Evolutionary conservation across 202 grass and related monocot species (phyloP), one percentile per base, ranked within the genome.

Genomic region (Setaria italica): DNA sequence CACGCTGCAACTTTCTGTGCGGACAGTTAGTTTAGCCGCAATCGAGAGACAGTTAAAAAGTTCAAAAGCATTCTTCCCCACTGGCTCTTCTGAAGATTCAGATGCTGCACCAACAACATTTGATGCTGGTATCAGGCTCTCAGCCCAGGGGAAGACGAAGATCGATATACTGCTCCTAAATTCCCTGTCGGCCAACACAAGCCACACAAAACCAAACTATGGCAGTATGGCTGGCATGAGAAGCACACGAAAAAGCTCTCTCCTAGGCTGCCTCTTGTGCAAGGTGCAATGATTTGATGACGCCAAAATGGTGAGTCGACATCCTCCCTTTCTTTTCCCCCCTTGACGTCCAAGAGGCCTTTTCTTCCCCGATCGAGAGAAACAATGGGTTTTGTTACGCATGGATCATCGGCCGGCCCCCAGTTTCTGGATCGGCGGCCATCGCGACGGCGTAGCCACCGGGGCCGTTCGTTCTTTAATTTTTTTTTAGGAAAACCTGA

Each of bases 251-350:
- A 16, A 84, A 57, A 20, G 60, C 9, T 62, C 34, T 71, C 42
- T 9, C 16, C 42, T 11, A 50, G 59, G 25, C 59, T 62, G 4
- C 59, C 59, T 43, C 85, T 81, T 60, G 12, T 62, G 53, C 53
- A 15, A 82, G 42, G 30, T n/a, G 53, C 9, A 20, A 43, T 45
- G 71, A 78, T 63, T 70, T 12, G 63, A 82, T 62, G 59, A 62
- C 59, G 59, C 30, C 20, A 51, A 82, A 82, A 56, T n/a, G 37
- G 39, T 39, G 78, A 48, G 54, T 67, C 37, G 58, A 62, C 25
- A 32, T 9, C 21, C 20, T 30, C 39, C 0, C 5, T 5, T n/a
- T 6, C 2, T 21, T 35, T 6, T 9, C 35, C 17, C 25, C n/a
- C 19, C 4, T 25, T 41, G 11, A n/a, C 25, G 11, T 71, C 66